Base-by-base conservation (phyloP, 805 yeast genomes). In the Candida quercuum region DNA sequence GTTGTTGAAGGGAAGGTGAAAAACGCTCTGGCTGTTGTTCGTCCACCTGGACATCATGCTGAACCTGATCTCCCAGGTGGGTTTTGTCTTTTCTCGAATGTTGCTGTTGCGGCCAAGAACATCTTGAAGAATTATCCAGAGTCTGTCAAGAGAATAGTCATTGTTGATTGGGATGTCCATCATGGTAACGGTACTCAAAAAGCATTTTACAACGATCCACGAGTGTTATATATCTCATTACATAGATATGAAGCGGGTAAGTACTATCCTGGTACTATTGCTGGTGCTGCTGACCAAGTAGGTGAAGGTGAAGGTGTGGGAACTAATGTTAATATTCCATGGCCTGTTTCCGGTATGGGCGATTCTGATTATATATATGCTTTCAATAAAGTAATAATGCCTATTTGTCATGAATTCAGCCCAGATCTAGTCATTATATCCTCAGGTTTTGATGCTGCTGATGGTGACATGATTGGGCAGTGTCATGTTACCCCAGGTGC, bases 21-120 rank as follows among this genome's bases (percentile, higher is more conserved):
- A 55, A 93, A 93, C 57, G 81, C 97, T 0, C 56, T 93, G 35
- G 99, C 99, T 0, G 86, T 93, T 7, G 96, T 93, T 13, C 76
- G 99, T 47, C 99, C 99, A 2, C 99, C 99, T 0, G 99, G 99
- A 6, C 99, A 93, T 64, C 99, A 93, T 57, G 98, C 99, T 1
- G 99, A 94, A 56, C 99, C 99, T 2, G 93, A 86, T 48, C 69
- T 88, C 13, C 95, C 99, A 0, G 98, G 96, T 33, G 99, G 99
- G 12, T 93, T 93, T 58, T 93, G 99, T 64, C 67, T 93, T 32
- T 93, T 93, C 57, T 84, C 95, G 43, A 93, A 93, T 55, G 99
- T 93, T 18, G 96, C 98, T 0, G 96, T 93, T 15, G 98, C 99
- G 2, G 95, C 97, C 14, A 84, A 84, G 53, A 78, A 81, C 41